Percentiles rank a stretch among this genome's conserved stretches.
These are phyloP conservation scores for Polytrichum formosum DNA, from an alignment of 225 moss, liverwort and hornwort genomes.

Conservation along the genomic window DNA sequence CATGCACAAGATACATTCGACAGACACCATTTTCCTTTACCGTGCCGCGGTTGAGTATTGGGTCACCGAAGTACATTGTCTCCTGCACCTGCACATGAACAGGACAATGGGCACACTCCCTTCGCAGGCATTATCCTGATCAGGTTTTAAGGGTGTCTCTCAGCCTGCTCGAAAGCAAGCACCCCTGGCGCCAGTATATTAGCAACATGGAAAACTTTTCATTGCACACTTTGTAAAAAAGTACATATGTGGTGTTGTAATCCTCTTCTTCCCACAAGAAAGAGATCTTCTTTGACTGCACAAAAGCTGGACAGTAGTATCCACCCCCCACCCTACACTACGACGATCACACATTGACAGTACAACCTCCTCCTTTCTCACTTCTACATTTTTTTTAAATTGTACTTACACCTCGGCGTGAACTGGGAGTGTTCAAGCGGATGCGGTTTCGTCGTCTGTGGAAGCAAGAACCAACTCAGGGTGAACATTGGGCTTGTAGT, in stretches of 20 bases:
- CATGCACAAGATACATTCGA: too few species aligned
- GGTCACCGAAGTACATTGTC: too few species aligned
- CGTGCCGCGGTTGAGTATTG: too few species aligned
- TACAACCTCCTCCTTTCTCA: neutral
- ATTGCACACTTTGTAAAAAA: neutral
- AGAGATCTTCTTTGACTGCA: constrained; percentile 16
- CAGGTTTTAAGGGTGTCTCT: constrained; percentile 99
- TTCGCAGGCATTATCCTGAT: constrained; percentile 99
- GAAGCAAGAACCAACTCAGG: constrained; percentile 73
- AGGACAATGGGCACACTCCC: constrained; percentile 81
- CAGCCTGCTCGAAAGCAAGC: constrained; percentile 93
- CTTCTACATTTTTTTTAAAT: too few species aligned
- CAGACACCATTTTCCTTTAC: too few species aligned
- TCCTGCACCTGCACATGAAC: constrained; percentile 56
- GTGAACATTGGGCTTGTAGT: constrained; percentile 65
- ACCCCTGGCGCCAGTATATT: constrained; percentile 86
- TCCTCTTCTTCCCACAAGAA: constrained; percentile 10
- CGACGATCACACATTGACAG: neutral
- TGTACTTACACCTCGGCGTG: constrained; percentile 20
- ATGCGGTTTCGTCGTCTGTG: constrained; percentile 62
- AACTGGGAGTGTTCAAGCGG: constrained; percentile 36
- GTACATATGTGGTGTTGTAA: constrained; percentile 6
- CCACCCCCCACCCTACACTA: neutral
- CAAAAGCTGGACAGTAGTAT: neutral
- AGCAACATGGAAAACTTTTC: constrained; percentile 21